Base-by-base conservation (phyloP, 108 stramenopile species). In the Phaeodactylum tricornutum region DNA sequence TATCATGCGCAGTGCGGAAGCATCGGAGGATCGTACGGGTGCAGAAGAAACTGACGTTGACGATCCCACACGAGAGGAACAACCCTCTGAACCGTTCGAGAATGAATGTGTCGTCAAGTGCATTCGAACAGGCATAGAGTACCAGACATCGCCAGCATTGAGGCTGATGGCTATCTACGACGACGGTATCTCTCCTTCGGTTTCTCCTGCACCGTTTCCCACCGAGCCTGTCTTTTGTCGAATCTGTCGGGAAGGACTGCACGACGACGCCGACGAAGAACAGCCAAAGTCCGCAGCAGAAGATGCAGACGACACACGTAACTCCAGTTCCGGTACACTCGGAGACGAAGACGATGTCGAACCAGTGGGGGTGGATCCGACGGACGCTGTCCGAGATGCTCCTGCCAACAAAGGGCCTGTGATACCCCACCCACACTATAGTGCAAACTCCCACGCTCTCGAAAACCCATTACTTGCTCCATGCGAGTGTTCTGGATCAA, bases 401-500 rank as follows among this genome's bases (percentile, higher is more conserved):
- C 11, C 33, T 12, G 11, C 33, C 11, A 11, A 11, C 33, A 63
- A 51, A 22, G 69, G 69, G 42, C 75, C 75, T 17, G 50, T 60
- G 2, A 40, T 59, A 14, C 79, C 77, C 32, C 71, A 81, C 38
- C 86, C 81, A 30, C 57, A 59, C 3, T 71, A 77, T 36, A 58
- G 59, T 33, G 43, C 70, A 7, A 75, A 71, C 34, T 22, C 52
- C 1, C 47, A 66, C 26, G 68, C 74, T 0, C 57, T 70, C 6
- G 79, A 85, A 44, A 93, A 93, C 56, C 92, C 92, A 0, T 64
- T 93, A 48, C 54, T 93, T 11, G 74, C 87, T 9, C 92, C 92
- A 1, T 93, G 92, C 57, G 71, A 82, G 52, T 93, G 92, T 50
- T 69, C 87, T 12, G 92, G 92, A 14, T 78, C 84, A 25, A 89